Evolutionary conservation across 768 basidiomycete species (phyloP).

Genomic region (Nidularia sp.): DNA sequence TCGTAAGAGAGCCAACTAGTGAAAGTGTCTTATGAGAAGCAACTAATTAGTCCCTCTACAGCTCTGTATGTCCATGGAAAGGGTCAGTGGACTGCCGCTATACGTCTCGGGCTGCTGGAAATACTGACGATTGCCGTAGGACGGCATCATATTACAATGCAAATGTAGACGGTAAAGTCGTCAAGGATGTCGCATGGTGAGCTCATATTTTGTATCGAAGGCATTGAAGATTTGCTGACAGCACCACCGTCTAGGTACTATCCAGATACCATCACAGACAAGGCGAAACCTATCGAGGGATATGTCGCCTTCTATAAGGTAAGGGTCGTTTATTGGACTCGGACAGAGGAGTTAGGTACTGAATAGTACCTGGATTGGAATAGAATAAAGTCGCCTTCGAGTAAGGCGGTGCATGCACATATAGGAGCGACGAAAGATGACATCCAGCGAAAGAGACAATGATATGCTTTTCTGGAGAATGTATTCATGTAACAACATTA

Average conservation of each 20-base stretch:
- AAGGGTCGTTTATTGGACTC: neutral
- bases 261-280: slow-evolving; percentile 43
- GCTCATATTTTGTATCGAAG: slow-evolving; percentile 8
- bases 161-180: slow-evolving; percentile 37
- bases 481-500: too few relatives aligned
- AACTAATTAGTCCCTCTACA: slow-evolving; percentile 13
- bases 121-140: slow-evolving; percentile 22
- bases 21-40: neutral
- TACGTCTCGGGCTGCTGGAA: neutral
- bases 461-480: neutral
- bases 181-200: slow-evolving; percentile 67
- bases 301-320: slow-evolving; percentile 82
- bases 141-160: slow-evolving; percentile 66
- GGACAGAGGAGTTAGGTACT: neutral
- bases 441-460: neutral
- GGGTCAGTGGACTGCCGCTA: slow-evolving; percentile 37
- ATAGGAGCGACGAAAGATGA: too few relatives aligned
- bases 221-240: neutral
- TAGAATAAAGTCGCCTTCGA: neutral
- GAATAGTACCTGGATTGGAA: neutral
- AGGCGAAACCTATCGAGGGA: slow-evolving; percentile 58
- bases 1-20: slow-evolving; percentile 15
- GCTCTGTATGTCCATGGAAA: slow-evolving; percentile 67
- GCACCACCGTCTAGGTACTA: slow-evolving; percentile 53
- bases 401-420: neutral